phyloP scores from a whole-genome alignment of 2,329 filamentous ascomycete species.

The Cladosporium sp. region DNA sequence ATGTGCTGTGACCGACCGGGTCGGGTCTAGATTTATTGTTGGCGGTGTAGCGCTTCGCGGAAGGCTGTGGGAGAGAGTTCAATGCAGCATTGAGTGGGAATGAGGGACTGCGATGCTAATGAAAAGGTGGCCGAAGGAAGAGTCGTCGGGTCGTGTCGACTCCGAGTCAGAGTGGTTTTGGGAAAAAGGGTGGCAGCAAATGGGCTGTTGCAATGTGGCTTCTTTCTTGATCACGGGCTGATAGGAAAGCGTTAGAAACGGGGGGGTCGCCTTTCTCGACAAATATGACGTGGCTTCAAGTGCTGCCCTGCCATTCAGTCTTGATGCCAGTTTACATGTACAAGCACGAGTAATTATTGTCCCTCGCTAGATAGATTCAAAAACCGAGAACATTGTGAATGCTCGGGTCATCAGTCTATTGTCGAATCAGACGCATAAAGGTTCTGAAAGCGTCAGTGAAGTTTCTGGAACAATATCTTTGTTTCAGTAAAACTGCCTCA shows the following conservation, averaged over 20 bases:
- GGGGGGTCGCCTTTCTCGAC: neutral
- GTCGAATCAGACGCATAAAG: too few relatives aligned
- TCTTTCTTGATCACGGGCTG: slow-evolving; percentile 5
- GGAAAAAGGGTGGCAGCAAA: neutral
- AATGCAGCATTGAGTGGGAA: slow-evolving; percentile 9
- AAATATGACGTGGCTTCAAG: neutral
- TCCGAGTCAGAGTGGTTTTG: slow-evolving; percentile 1
- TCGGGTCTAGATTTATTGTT: neutral
- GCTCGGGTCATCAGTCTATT: too few relatives aligned
- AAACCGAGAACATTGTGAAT: too few relatives aligned
- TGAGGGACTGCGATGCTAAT: neutral
- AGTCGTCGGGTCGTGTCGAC: too few relatives aligned
- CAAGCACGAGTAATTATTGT: too few relatives aligned
- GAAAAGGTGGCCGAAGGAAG: too few relatives aligned
- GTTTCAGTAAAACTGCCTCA: too few relatives aligned
- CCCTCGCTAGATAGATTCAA: too few relatives aligned
- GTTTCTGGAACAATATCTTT: too few relatives aligned
- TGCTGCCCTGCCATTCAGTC: too few relatives aligned
- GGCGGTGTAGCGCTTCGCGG: slow-evolving; percentile 13
- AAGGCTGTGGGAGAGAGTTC: neutral
- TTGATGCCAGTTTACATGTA: too few relatives aligned
- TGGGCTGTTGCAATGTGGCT: slow-evolving; percentile 12
- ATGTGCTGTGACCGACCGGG: neutral
- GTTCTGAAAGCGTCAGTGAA: too few relatives aligned
- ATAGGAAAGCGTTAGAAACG: slow-evolving; percentile 6